A percentile compares a stretch with the other conserved stretches of the same genome.
These are phyloP conservation scores for Aspergillus unguis DNA, from an alignment of 2,329 filamentous ascomycete genomes.

Conservation along the genomic window DNA sequence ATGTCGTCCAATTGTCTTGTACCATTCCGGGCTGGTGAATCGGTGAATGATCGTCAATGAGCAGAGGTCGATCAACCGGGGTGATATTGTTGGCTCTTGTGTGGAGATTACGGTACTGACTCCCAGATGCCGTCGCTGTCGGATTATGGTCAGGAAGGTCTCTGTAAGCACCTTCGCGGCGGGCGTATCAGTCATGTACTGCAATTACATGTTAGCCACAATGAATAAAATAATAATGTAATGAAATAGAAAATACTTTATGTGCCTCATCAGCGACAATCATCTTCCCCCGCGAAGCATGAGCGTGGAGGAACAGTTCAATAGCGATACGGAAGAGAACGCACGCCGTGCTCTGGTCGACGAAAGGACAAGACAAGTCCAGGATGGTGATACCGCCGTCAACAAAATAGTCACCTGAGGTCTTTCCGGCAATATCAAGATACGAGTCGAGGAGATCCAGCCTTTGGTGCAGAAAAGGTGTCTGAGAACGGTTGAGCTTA, in stretches of 20 bases:
- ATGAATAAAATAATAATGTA: not conserved
- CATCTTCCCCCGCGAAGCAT: constrained; percentile 52
- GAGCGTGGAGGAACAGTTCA: constrained; percentile 60
- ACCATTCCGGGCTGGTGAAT: constrained; percentile 64
- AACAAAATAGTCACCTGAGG: constrained; percentile 13
- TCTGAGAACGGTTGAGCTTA: constrained; percentile 50
- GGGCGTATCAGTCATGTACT: constrained; percentile 19
- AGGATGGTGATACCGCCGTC: constrained; percentile 53
- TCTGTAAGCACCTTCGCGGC: constrained; percentile 49
- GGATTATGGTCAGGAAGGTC: constrained; percentile 58
- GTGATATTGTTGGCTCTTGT: constrained; percentile 69
- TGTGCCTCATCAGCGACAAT: constrained; percentile 75
- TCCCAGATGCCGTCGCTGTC: constrained; percentile 66
- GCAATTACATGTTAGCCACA: not conserved
- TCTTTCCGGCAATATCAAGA: constrained; percentile 39
- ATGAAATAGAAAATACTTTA: too few species aligned
- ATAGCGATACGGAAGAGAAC: constrained; percentile 70
- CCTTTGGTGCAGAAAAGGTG: constrained; percentile 55
- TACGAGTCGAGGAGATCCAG: constrained; percentile 64
- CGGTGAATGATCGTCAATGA: constrained; percentile 66
- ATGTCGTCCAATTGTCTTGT: too few species aligned
- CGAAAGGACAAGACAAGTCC: constrained; percentile 70
- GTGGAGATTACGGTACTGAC: constrained; percentile 67
- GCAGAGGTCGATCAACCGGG: constrained; percentile 65
- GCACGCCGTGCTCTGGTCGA: constrained; percentile 65